Conservation (phyloP, 106 monocot species). For the Triglochin maritima region DNA sequence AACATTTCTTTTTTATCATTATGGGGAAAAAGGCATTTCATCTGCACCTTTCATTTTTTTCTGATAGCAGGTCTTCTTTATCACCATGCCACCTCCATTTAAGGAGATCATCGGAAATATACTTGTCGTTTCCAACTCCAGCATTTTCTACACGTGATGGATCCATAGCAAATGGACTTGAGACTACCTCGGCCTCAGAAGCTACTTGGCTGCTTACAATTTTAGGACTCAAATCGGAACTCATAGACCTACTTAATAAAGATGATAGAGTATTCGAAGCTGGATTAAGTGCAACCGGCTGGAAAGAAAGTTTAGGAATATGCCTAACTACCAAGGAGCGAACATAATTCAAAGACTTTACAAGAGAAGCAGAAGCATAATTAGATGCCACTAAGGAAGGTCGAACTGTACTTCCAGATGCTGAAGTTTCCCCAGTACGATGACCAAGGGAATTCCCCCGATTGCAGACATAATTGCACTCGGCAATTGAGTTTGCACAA, state of each 20-base stretch:
- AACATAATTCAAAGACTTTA: slow-evolving; percentile 89
- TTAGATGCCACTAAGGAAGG: slow-evolving; percentile 25
- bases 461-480: slow-evolving; percentile 45
- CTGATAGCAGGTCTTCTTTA: slow-evolving; percentile 32
- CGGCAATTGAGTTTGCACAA: slow-evolving; percentile 57
- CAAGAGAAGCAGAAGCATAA: slow-evolving; percentile 66
- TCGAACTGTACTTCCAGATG: slow-evolving; percentile 16
- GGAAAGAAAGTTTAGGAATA: slow-evolving; percentile 76
- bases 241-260: slow-evolving; percentile 55
- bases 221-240: slow-evolving; percentile 52
- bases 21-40: not conserved
- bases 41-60: slow-evolving; percentile 38
- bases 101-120: slow-evolving; percentile 51
- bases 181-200: slow-evolving; percentile 37
- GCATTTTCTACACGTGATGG: slow-evolving; percentile 24
- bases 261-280: slow-evolving; percentile 44
- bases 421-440: slow-evolving; percentile 20
- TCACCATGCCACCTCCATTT: slow-evolving; percentile 62
- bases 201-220: slow-evolving; percentile 29
- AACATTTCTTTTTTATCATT: not conserved
- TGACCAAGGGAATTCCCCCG: slow-evolving; percentile 29
- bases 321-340: slow-evolving; percentile 81
- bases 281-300: slow-evolving; percentile 39
- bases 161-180: slow-evolving; percentile 22
- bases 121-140: slow-evolving; percentile 33